Evolutionary conservation across 306 rosid species (phyloP).

Genomic region (Cucumis hystrix): DNA sequence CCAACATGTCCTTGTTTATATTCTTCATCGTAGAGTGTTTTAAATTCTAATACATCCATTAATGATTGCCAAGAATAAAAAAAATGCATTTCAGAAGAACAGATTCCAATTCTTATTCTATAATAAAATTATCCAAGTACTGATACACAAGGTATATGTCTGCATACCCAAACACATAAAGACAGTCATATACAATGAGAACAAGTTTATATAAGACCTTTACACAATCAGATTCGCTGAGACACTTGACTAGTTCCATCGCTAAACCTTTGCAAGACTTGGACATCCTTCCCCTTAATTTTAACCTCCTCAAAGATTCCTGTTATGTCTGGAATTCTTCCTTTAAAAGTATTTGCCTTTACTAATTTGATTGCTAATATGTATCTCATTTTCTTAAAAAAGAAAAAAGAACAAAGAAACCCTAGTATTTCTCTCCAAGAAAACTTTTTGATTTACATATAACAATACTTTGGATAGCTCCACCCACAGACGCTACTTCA

Average conservation of each 20-base stretch:
- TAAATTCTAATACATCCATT: neutral
- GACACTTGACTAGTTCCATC: slow-evolving; percentile 72
- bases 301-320: neutral
- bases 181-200: neutral
- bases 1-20: neutral
- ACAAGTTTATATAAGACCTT: slow-evolving; percentile 26
- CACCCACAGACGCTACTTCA: neutral
- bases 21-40: neutral
- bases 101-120: neutral
- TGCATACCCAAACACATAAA: neutral
- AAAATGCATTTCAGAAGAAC: neutral
- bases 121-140: neutral
- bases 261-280: slow-evolving; percentile 95
- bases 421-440: neutral
- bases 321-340: neutral
- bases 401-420: too few relatives aligned
- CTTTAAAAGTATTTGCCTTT: neutral
- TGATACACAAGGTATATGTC: neutral
- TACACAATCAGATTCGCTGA: slow-evolving; percentile 77
- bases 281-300: slow-evolving; percentile 32
- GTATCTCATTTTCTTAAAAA: neutral
- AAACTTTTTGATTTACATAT: neutral
- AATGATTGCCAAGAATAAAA: neutral
- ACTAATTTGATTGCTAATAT: neutral
- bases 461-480: neutral